Percentiles rank a stretch among this genome's conserved stretches.
phyloP scores from a whole-genome alignment of 1,139 yeast species.

The Sugiyamaella sp. region DNA sequence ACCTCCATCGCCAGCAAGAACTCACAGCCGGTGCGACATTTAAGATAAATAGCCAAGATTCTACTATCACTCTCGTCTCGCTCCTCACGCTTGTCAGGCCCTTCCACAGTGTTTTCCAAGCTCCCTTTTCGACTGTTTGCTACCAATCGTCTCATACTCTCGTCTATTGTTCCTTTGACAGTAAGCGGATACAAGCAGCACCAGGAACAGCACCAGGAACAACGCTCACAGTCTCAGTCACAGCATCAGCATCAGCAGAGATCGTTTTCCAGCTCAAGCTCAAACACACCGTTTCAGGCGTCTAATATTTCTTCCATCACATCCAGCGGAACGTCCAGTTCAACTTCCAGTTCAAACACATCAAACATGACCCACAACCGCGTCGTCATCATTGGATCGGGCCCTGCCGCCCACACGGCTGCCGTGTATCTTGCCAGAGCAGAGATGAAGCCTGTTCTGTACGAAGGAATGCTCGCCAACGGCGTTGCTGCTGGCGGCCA shows the following conservation, averaged over 20 bases:
- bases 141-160: constrained; percentile 5
- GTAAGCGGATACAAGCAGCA: background rate
- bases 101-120: constrained; percentile 11
- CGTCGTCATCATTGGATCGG: constrained; percentile 94
- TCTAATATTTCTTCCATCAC: too few species aligned
- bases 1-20: background rate
- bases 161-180: constrained; percentile 10
- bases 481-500: constrained; percentile 99
- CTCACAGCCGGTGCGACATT: too few species aligned
- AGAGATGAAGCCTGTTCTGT: constrained; percentile 88
- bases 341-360: constrained; percentile 14
- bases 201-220: too few species aligned
- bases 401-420: constrained; percentile 99
- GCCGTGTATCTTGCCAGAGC: constrained; percentile 97
- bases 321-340: too few species aligned
- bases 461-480: constrained; percentile 96
- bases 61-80: background rate
- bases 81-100: background rate
- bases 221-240: too few species aligned
- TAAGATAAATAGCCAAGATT: too few species aligned
- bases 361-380: constrained; percentile 58
- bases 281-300: background rate
- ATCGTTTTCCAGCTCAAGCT: background rate
- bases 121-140: constrained; percentile 13
- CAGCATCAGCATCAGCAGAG: background rate